phyloP scores from a whole-genome alignment of 345 rosid genomes.

The Chamaenerion angustifolium region DNA sequence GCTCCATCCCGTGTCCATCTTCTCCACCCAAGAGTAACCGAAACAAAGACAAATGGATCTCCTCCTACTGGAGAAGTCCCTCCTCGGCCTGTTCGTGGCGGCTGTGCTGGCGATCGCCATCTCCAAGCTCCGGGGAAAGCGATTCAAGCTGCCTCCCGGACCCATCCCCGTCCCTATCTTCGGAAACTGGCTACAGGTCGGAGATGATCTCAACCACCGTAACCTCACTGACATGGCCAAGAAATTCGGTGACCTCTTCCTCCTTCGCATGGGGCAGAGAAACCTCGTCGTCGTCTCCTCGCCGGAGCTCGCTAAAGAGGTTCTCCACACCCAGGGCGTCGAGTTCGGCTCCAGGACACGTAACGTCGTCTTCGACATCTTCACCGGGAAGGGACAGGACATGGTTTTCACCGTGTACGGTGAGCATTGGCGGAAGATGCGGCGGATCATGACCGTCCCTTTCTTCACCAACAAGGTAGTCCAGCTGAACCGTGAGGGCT shows the following conservation, averaged over 20 bases:
- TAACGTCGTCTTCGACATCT: slow-evolving; percentile 46
- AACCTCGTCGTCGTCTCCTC: slow-evolving; percentile 35
- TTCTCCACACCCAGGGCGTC: slow-evolving; percentile 44
- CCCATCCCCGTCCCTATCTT: slow-evolving; percentile 37
- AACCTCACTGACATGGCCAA: slow-evolving; percentile 32
- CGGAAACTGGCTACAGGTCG: slow-evolving; percentile 58
- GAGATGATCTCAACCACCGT: slow-evolving; percentile 50
- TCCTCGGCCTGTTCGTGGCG: not conserved
- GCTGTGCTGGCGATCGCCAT: not conserved
- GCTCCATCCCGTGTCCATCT: no score
- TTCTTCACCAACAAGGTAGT: slow-evolving; percentile 60
- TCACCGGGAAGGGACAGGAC: slow-evolving; percentile 53
- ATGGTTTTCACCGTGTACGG: slow-evolving; percentile 63
- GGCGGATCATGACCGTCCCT: slow-evolving; percentile 51
- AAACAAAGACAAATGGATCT: not conserved
- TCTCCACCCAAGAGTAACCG: no score
- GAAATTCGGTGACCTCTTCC: slow-evolving; percentile 32
- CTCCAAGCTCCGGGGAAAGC: not conserved
- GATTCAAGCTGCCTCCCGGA: slow-evolving; percentile 24
- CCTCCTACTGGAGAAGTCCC: not conserved
- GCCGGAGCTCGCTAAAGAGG: slow-evolving; percentile 39
- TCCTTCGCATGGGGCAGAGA: slow-evolving; percentile 35
- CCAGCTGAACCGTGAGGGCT: slow-evolving; percentile 28
- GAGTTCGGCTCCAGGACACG: slow-evolving; percentile 57
- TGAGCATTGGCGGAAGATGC: slow-evolving; percentile 56